Percentiles rank a stretch among this genome's conserved stretches.
Conservation (phyloP, 2,329 filamentous ascomycete species). For the Juglanconis sp. region DNA sequence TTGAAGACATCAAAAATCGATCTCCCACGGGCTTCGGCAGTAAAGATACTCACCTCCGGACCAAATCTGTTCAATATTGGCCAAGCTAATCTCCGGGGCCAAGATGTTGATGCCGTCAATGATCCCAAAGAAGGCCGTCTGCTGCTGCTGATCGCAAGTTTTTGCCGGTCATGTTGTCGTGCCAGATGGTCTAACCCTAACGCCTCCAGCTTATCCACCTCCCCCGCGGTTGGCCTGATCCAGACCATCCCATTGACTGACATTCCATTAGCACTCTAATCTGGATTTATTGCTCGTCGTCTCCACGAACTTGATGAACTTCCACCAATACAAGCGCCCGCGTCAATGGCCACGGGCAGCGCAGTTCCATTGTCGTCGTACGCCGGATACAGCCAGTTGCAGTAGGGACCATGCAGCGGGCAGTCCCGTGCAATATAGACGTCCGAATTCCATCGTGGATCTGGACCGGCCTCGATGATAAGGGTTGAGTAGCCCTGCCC, state of each 20-base stretch:
- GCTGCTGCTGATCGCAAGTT: slow-evolving; percentile 23
- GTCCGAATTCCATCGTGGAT: slow-evolving; percentile 21
- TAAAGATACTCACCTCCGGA: not conserved
- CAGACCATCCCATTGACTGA: slow-evolving; percentile 26
- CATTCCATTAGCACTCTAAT: not conserved
- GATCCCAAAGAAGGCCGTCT: slow-evolving; percentile 20
- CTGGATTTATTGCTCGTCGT: not conserved
- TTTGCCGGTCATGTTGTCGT: slow-evolving; percentile 16
- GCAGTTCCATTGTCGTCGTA: slow-evolving; percentile 20
- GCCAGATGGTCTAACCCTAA: slow-evolving; percentile 23
- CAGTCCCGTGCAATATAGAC: slow-evolving; percentile 19
- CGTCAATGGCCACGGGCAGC: slow-evolving; percentile 17
- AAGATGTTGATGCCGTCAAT: slow-evolving; percentile 20
- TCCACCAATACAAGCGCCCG: slow-evolving; percentile 25
- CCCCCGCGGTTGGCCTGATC: slow-evolving; percentile 23
- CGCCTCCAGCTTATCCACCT: slow-evolving; percentile 22
- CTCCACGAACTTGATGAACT: slow-evolving; percentile 22
- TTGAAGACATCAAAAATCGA: not conserved
- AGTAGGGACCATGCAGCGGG: slow-evolving; percentile 18
- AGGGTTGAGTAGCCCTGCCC: slow-evolving; percentile 21
- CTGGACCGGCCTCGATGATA: slow-evolving; percentile 24
- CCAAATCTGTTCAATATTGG: slow-evolving; percentile 23
- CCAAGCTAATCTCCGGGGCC: slow-evolving; percentile 22
- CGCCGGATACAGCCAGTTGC: slow-evolving; percentile 23
- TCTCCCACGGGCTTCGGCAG: too few relatives aligned